phyloP scores from a whole-genome alignment of 225 moss, liverwort and hornwort genomes.

The Neckera pumila region DNA sequence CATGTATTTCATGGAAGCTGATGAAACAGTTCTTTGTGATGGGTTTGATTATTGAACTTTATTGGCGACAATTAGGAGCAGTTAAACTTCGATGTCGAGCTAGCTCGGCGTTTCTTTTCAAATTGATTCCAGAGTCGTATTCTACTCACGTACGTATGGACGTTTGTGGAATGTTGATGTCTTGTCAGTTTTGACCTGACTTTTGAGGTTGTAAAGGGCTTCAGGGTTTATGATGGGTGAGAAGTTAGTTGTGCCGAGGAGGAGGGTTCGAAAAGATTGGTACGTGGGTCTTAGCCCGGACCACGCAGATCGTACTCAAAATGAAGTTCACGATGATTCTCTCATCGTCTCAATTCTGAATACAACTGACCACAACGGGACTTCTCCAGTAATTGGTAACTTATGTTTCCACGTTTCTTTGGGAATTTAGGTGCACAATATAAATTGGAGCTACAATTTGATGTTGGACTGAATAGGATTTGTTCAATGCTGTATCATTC shows the following conservation, averaged over 20 bases:
- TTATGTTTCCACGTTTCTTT: background rate
- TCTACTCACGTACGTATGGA: background rate
- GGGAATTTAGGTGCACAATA: background rate
- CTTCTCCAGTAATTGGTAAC: conserved; percentile 13
- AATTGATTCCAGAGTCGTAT: background rate
- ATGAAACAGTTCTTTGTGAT: conserved; percentile 1
- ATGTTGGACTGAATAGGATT: background rate
- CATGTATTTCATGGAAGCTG: background rate
- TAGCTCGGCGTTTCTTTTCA: background rate
- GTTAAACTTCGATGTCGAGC: background rate
- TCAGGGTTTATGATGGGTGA: conserved; percentile 76
- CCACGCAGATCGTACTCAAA: conserved; percentile 67
- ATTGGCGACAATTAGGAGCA: background rate
- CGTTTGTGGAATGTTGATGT: background rate
- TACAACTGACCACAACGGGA: background rate
- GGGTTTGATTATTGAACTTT: background rate
- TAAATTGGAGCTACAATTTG: background rate
- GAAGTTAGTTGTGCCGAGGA: conserved; percentile 71
- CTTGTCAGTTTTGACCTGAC: conserved; percentile 4
- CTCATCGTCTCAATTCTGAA: conserved; percentile 12
- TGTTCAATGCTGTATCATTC: background rate
- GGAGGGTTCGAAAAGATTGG: conserved; percentile 81
- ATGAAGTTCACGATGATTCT: conserved; percentile 77
- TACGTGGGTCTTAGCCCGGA: conserved; percentile 76
- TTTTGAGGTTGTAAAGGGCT: conserved; percentile 47